Evolutionary conservation across 2,329 filamentous ascomycete genomes (phyloP).

Genomic region (Trichoderma sp.): DNA sequence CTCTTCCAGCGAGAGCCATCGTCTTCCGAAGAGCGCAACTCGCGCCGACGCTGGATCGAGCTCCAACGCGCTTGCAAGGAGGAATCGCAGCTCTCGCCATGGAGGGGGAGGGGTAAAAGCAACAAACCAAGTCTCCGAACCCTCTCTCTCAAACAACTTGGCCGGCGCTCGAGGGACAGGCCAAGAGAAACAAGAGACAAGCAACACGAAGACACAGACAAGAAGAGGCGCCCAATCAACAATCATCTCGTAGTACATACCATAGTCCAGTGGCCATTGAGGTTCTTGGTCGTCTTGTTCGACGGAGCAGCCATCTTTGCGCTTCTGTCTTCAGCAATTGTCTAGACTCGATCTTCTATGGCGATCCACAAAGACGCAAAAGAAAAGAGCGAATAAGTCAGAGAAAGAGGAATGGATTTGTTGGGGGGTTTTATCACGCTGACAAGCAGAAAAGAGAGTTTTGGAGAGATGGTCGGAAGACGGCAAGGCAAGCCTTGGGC

Average conservation of each 20-base stretch:
- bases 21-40: no score
- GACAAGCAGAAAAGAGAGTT: not conserved
- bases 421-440: not conserved
- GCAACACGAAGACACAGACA: not conserved
- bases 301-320: slow-evolving; percentile 70
- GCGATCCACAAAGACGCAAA: not conserved
- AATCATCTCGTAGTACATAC: slow-evolving; percentile 47
- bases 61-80: not conserved
- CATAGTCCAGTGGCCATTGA: slow-evolving; percentile 71
- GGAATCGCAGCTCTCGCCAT: not conserved
- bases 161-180: not conserved
- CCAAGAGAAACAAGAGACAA: not conserved
- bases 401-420: not conserved
- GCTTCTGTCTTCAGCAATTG: not conserved
- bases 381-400: slow-evolving; percentile 1
- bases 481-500: slow-evolving; percentile 5
- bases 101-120: slow-evolving; percentile 16
- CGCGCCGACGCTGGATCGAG: no score
- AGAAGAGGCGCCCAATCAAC: slow-evolving; percentile 14
- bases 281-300: slow-evolving; percentile 65
- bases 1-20: no score
- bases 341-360: no score
- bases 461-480: not conserved
- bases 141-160: not conserved
- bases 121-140: not conserved